Evolutionary conservation across 352 stramenopile genomes (phyloP).

Genomic region (Phytophthora ramorum): DNA sequence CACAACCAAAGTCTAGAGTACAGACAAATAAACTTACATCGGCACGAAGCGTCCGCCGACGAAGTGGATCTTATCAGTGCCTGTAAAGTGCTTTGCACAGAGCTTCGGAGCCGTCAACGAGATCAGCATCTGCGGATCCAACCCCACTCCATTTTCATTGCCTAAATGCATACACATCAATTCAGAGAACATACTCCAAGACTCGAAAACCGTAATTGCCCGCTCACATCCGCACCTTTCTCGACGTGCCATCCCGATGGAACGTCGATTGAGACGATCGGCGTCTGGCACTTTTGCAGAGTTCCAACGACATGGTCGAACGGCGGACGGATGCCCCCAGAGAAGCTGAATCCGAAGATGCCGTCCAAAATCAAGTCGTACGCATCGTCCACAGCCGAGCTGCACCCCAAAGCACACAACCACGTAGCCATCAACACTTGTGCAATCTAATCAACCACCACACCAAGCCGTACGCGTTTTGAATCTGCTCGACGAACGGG

Average conservation of each 20-base stretch:
- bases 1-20: background rate
- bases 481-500: conserved; percentile 69
- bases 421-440: background rate
- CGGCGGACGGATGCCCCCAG: conserved; percentile 86
- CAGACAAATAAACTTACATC: conserved; percentile 63
- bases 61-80: conserved; percentile 90
- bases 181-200: background rate
- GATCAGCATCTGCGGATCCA: conserved; percentile 94
- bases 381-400: conserved; percentile 49
- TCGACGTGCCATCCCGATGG: conserved; percentile 99
- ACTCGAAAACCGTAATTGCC: background rate
- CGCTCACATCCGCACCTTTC: conserved; percentile 51
- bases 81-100: conserved; percentile 90
- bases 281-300: conserved; percentile 61
- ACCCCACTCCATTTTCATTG: conserved; percentile 76
- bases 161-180: conserved; percentile 27
- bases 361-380: conserved; percentile 97
- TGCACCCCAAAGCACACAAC: conserved; percentile 19
- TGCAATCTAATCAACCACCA: conserved; percentile 4
- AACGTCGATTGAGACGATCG: conserved; percentile 98
- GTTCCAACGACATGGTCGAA: conserved; percentile 91
- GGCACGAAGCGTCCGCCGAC: conserved; percentile 97
- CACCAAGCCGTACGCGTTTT: conserved; percentile 44
- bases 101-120: conserved; percentile 98
- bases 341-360: conserved; percentile 99